Percentiles rank a stretch among this genome's conserved stretches.
These are phyloP conservation scores for Keithomyces neogunnii DNA, from an alignment of 2,329 filamentous ascomycete species.

Conservation along the genomic window DNA sequence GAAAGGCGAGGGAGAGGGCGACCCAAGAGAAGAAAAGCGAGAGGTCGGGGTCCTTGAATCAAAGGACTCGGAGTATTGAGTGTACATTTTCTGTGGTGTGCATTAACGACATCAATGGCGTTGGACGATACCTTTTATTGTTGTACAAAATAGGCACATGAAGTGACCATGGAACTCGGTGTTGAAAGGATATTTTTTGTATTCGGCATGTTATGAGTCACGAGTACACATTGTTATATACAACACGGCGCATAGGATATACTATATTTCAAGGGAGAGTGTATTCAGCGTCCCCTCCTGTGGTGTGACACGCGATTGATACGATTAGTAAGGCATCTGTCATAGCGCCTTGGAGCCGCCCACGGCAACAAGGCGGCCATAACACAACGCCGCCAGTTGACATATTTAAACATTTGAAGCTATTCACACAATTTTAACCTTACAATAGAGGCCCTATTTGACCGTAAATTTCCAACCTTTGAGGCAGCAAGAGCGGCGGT, in stretches of 20 bases:
- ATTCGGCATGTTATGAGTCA: neutral
- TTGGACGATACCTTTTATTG: neutral
- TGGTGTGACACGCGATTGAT: too few species aligned
- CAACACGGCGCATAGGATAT: neutral
- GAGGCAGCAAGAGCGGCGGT: too few species aligned
- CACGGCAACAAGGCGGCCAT: too few species aligned
- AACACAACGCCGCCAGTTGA: too few species aligned
- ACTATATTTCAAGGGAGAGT: neutral
- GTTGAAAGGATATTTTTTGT: neutral
- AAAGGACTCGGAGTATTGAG: neutral
- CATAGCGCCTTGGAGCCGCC: too few species aligned
- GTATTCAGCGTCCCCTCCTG: too few species aligned
- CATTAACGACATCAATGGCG: neutral
- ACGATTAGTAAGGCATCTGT: too few species aligned
- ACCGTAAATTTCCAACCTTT: too few species aligned
- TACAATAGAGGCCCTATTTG: too few species aligned
- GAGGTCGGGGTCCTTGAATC: neutral
- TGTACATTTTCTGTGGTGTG: neutral
- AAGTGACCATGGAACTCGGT: neutral
- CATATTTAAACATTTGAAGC: too few species aligned
- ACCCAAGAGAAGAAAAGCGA: conserved; percentile 16
- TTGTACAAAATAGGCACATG: neutral
- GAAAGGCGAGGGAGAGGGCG: conserved; percentile 42
- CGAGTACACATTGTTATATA: neutral
- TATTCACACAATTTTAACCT: too few species aligned